These are phyloP conservation scores for Spergularia marina DNA, from an alignment of 148 eudicot genomes.

Conservation along the genomic window DNA sequence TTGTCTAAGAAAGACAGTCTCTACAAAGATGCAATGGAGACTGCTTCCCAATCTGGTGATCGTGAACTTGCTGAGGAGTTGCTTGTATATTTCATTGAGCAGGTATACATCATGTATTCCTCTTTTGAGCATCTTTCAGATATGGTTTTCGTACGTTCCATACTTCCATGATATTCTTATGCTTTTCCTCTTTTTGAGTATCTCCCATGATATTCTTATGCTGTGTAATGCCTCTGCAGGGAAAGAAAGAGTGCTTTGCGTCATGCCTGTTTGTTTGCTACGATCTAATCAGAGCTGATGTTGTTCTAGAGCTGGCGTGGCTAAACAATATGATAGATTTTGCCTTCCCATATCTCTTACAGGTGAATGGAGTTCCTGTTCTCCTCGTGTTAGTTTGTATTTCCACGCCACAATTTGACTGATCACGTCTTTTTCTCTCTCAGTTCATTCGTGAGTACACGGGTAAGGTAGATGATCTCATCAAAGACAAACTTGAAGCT, in stretches of 20 bases:
- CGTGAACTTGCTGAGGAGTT: constrained; percentile 97
- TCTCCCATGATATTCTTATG: constrained; percentile 4
- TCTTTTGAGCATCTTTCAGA: neutral
- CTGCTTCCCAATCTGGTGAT: constrained; percentile 97
- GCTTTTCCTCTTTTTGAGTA: neutral
- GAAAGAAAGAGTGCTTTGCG: constrained; percentile 96
- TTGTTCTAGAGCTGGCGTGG: constrained; percentile 97
- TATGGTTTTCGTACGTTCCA: neutral
- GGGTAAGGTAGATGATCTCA: constrained; percentile 94
- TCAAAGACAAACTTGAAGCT: constrained; percentile 79
- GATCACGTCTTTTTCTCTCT: neutral
- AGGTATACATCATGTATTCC: constrained; percentile 38
- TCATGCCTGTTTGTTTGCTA: constrained; percentile 96
- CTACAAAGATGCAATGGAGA: constrained; percentile 98
- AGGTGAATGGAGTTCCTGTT: constrained; percentile 37
- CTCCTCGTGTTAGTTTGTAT: neutral
- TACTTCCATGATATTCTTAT: too few relatives aligned
- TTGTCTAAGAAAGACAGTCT: constrained; percentile 88
- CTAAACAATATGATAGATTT: constrained; percentile 93
- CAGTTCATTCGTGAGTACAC: constrained; percentile 97
- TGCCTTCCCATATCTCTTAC: constrained; percentile 95
- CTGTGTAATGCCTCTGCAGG: constrained; percentile 56
- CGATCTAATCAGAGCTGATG: constrained; percentile 80
- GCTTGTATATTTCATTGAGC: constrained; percentile 89
- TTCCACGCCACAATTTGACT: neutral